Base-by-base conservation (phyloP, 345 rosid species). In the Corchorus olitorius region DNA sequence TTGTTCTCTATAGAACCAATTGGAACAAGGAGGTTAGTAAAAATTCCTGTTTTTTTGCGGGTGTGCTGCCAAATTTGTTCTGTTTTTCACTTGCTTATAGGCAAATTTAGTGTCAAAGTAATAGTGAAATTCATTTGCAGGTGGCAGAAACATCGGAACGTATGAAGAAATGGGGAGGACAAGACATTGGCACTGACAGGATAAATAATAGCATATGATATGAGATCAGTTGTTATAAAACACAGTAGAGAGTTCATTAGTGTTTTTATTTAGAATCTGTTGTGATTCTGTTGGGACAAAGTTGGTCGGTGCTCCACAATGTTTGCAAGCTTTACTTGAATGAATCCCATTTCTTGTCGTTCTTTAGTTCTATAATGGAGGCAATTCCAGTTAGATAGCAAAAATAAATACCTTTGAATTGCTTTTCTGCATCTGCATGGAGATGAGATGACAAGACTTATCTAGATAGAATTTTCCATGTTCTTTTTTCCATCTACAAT, bases 1-100 rank as follows among this genome's bases (percentile, higher is more conserved):
- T 87, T 39, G 86, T 90, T 56, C 84, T 90, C 13, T 86, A 86
- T 77, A 90, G 75, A 82, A 91, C 93, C 41, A 90, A 93, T 81
- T 91, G 97, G 98, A 88, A 84, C 67, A 88, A 87, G 77, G 98
- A 94, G 92, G 98, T 88, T 68, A 83, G 74, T 52, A 17, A 8
- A 15, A 35, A 55, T 8, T 41, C 6, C 39, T 63, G 13, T 54
- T 11, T 7, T 17, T 0, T 33, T 27, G n/a, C 10, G 12, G 2
- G 4, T 9, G 4, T 6, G 13, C 13, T 56, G n/a, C 6, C 8
- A 20, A 19, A 16, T 45, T 22, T 8, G 12, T 45, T 43, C 1
- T 68, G 54, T 22, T 33, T n/a, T 17, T 68, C 1, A 14, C 37
- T 20, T 4, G n/a, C 20, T 3, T 6, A 66, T 20, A 52, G 19